Evolutionary conservation across 768 basidiomycete species (phyloP).

Genomic region (Rhodotorula babjevae): DNA sequence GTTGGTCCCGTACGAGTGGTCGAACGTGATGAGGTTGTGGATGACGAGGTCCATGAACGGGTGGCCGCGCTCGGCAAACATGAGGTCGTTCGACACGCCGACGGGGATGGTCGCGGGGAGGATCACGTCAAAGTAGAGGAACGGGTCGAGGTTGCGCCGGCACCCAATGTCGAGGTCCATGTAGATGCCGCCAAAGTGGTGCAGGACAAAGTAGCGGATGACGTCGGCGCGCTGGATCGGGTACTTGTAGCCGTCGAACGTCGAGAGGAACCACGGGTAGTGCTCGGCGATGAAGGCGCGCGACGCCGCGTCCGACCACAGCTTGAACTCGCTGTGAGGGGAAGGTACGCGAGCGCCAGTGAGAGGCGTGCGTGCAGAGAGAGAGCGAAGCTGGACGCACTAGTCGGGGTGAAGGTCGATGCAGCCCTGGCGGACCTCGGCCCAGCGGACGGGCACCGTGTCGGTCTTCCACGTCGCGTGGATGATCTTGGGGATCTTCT

Average conservation of each 20-base stretch:
- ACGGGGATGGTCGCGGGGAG: conserved; percentile 94
- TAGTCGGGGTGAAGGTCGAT: conserved; percentile 92
- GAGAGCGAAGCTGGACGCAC: conserved; percentile 54
- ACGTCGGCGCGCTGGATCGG: conserved; percentile 70
- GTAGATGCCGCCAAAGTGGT: conserved; percentile 92
- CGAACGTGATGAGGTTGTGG: conserved; percentile 81
- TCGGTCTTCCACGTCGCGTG: conserved; percentile 99
- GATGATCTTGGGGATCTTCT: conserved; percentile 73
- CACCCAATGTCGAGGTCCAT: conserved; percentile 97
- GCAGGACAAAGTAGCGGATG: conserved; percentile 95
- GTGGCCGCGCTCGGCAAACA: conserved; percentile 77
- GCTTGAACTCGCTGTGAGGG: conserved; percentile 73
- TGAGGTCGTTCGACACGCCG: conserved; percentile 94
- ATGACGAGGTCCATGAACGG: conserved; percentile 90
- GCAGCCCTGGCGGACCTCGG: conserved; percentile 72
- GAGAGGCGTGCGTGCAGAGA: background rate
- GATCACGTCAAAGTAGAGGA: conserved; percentile 76
- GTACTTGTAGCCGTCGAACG: conserved; percentile 73
- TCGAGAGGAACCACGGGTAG: conserved; percentile 89
- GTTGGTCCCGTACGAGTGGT: conserved; percentile 89
- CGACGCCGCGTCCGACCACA: conserved; percentile 92
- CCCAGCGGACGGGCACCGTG: conserved; percentile 75
- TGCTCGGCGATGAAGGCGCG: conserved; percentile 80
- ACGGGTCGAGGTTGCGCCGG: conserved; percentile 73
- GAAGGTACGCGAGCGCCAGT: background rate